Base-by-base conservation (phyloP, 768 basidiomycete genomes). In the Hemileccinum impolitum region DNA sequence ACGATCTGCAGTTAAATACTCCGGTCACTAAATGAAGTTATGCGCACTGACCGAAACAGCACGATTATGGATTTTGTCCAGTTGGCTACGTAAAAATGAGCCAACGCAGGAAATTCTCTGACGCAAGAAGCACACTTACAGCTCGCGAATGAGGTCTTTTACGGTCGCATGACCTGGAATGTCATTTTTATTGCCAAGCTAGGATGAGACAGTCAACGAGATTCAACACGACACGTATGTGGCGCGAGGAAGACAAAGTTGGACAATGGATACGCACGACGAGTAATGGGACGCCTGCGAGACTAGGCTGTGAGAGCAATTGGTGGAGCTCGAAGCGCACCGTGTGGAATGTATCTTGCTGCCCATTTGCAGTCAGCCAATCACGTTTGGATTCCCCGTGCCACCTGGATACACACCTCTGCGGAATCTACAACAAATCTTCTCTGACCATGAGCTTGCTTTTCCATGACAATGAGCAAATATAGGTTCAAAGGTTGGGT, bases 161-260 rank as follows among this genome's bases (percentile, higher is more conserved):
- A 94, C 87, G 9, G 82, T 66, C 13, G 84, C 80, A 51, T 91
- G 89, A 9, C 75, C 80, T 3, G 84, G 78, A 2, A 95, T 56
- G 64, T 96, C 94, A 56, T 92, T 95, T 72, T 96, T 96, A 70
- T 96, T 96, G 4, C 93, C 94, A 18, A 96, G 75, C 89, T 90
- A 11, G 12, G 6, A 26, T 25, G 6, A 23, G 17, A 34, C 11
- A 13, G 14, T 31, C 2, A 3, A 11, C 12, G 19, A 30, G 26
- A 43, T 14, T 44, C 18, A 48, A 23, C 5, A 6, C 8, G 18
- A 25, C 14, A 2, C 2, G 39, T n/a, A 4, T n/a, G 21, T n/a
- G 21, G 28, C 30, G 41, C 6, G 28, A 12, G 31, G 10, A 21
- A 12, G 32, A 52, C 7, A 39, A 42, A 7, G 31, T 18, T 17